These are phyloP conservation scores for Trebouxiophyceae sp. DNA, from an alignment of 163 green algal species.

Conservation along the genomic window DNA sequence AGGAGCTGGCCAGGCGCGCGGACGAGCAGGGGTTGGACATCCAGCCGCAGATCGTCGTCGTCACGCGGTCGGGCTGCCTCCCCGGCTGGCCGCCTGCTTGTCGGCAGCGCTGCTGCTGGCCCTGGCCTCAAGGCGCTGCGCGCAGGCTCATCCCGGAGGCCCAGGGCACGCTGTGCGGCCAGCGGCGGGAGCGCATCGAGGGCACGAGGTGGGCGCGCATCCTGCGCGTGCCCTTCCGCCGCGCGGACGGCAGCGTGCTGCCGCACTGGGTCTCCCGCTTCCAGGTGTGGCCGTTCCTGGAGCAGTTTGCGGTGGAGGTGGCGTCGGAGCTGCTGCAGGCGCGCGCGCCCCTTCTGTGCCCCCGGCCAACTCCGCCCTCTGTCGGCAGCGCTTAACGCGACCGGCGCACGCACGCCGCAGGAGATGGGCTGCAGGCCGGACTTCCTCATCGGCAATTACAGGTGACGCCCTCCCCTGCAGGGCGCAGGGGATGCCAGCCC, in stretches of 20 bases:
- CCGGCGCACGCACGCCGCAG: too few relatives aligned
- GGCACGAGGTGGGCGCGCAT: slow-evolving; percentile 59
- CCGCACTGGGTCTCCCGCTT: slow-evolving; percentile 39
- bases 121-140: too few relatives aligned
- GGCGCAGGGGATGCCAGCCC: not conserved
- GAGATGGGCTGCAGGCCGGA: slow-evolving; percentile 58
- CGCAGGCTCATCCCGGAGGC: slow-evolving; percentile 78
- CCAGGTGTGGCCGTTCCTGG: slow-evolving; percentile 80
- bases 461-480: not conserved
- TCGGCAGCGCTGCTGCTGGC: too few relatives aligned
- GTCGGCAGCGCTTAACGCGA: too few relatives aligned
- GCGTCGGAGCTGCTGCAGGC: slow-evolving; percentile 53
- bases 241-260: slow-evolving; percentile 23
- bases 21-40: slow-evolving; percentile 47
- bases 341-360: too few relatives aligned
- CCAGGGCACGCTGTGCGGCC: slow-evolving; percentile 61
- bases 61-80: too few relatives aligned
- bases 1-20: slow-evolving; percentile 54
- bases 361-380: too few relatives aligned
- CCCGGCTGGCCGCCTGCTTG: too few relatives aligned
- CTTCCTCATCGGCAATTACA: slow-evolving; percentile 79
- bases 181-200: slow-evolving; percentile 64
- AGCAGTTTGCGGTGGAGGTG: slow-evolving; percentile 69
- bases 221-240: slow-evolving; percentile 71
- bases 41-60: slow-evolving; percentile 51